Evolutionary conservation across 768 basidiomycete genomes (phyloP).

Genomic region (Clavulina sp.): DNA sequence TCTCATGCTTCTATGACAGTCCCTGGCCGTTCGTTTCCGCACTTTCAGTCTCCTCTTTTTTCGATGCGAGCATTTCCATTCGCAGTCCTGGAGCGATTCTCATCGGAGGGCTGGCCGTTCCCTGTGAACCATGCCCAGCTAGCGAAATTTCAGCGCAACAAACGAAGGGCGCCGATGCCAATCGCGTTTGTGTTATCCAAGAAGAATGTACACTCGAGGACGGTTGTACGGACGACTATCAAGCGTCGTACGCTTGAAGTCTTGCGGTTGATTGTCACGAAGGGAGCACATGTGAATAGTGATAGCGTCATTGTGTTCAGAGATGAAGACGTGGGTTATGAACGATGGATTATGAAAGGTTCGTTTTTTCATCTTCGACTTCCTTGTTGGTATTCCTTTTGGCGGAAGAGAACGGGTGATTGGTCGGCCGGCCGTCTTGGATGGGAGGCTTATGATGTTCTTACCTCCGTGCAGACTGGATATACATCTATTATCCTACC

Average conservation of each 20-base stretch:
- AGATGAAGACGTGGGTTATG: background rate
- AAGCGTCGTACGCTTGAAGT: background rate
- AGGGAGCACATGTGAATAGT: background rate
- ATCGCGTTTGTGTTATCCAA: background rate
- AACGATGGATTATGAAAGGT: background rate
- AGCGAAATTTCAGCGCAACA: too few species aligned
- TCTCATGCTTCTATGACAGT: too few species aligned
- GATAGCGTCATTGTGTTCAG: background rate
- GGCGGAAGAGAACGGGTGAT: background rate
- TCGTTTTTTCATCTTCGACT: background rate
- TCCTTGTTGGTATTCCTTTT: background rate
- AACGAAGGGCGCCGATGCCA: too few species aligned
- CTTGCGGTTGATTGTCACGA: background rate
- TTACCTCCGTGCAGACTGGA: background rate
- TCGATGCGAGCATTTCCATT: background rate
- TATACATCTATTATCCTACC: conserved; percentile 1
- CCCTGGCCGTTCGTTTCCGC: too few species aligned
- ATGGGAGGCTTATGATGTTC: background rate
- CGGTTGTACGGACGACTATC: background rate
- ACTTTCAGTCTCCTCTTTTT: background rate
- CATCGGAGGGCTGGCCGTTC: background rate
- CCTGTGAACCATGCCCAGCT: background rate
- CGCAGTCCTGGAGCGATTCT: background rate
- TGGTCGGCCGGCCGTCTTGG: too few species aligned
- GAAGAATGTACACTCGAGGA: background rate